Evolutionary conservation across 164 flowering plant genomes (phyloP).

Genomic region (Annona squamosa): DNA sequence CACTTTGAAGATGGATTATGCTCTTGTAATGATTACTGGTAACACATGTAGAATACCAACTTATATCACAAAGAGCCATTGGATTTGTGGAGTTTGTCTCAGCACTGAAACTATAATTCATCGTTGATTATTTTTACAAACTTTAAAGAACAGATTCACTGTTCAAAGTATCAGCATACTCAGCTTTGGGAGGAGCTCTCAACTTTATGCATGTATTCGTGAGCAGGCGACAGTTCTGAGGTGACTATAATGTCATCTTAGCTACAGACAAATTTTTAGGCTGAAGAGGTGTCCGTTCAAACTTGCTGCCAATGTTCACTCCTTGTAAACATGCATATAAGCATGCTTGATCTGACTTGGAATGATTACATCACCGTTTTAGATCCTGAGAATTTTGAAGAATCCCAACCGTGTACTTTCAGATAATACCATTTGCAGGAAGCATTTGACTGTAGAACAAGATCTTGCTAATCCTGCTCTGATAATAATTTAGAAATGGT

Average conservation of each 20-base stretch:
- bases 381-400: neutral
- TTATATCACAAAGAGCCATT: no score
- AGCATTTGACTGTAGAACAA: neutral
- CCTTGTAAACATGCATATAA: neutral
- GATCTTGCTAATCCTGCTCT: neutral
- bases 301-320: neutral
- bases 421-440: no score
- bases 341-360: neutral
- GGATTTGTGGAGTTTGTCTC: no score
- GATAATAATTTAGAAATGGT: neutral
- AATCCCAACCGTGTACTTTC: neutral
- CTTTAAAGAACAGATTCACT: neutral
- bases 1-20: constrained; percentile 12
- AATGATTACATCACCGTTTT: neutral
- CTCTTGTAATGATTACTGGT: constrained; percentile 18
- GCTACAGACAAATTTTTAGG: neutral
- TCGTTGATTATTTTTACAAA: neutral
- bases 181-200: neutral
- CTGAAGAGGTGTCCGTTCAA: neutral
- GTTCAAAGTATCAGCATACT: neutral
- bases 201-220: no score
- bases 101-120: neutral
- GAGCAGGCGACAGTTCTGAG: neutral
- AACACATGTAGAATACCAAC: neutral
- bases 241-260: neutral